Base-by-base conservation (phyloP, 352 stramenopile species). In the Globisporangium uncinulatum region DNA sequence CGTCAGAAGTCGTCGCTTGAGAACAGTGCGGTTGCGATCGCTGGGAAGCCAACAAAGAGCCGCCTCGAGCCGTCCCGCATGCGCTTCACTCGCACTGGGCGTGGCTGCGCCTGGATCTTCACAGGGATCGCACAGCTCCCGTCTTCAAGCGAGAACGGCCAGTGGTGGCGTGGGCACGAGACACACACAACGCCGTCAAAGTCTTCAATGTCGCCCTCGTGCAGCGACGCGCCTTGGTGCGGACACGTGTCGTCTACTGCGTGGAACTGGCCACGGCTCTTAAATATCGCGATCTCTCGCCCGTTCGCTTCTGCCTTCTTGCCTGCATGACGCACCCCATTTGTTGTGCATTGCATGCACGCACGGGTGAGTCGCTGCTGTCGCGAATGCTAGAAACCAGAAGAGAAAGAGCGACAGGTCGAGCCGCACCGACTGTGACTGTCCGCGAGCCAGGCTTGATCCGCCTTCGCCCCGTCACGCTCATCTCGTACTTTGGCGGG, bases 171-270 rank as follows among this genome's bases (percentile, higher is more conserved):
- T 29, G 85, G 85, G 37, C 85, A 94, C 36, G 83, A 78, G 36
- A 95, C 63, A 50, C 83, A 95, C 0, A 82, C 53, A 29, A 57
- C 71, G 43, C 79, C 83, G 61, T 88, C 79, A 24, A 89, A 81
- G 34, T 93, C 83, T 73, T 95, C 85, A 29, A 95, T 95, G 58
- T 95, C 85, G 8, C 85, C 85, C n/a, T 92, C 54, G 51, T 92
- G 77, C 9, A 95, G 67, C n/a, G 83, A 74, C 17, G 79, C 85
- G 15, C 78, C 82, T 56, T 91, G 81, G 50, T 95, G 85, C 11
- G 85, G 85, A 54, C 85, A 95, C 6, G 71, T 65, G 44, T 95
- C 74, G 59, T 92, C 74, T 53, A 95, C 84, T 31, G 83, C 83
- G 54, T 86, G 91, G 21, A 92, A 75, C 42, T 71, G 62, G 0